Evolutionary conservation across 2,329 filamentous ascomycete species (phyloP), one percentile per base, ranked within the genome.

Genomic region (Penicillium oxalicum): DNA sequence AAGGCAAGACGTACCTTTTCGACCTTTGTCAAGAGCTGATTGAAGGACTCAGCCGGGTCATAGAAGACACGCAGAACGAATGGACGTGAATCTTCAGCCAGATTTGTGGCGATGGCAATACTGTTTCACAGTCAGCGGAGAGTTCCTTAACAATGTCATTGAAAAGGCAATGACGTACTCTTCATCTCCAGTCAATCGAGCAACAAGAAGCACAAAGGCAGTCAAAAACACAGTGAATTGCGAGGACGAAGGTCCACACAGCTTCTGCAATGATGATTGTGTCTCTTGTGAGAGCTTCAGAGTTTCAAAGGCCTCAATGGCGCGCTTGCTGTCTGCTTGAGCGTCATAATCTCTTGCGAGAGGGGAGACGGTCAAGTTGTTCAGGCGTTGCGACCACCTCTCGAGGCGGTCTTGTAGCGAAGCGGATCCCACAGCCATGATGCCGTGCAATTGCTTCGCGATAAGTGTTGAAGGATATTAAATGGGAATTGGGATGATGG

Each of bases 151-250:
- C 24, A 37, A 8, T 11, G 32, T 32, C 26, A 28, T 36, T 9
- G 24, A 26, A 8, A 9, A 36, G 18, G 25, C 8, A 11, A 28
- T 36, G 32, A 44, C 42, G 24, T 25, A 44, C 42, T 76, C 73
- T 53, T 76, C 74, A 50, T 76, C 73, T 13, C 73, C 74, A 11
- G 73, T 75, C 54, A 76, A 60, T 50, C 73, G 69, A 51, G 68
- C 68, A 24, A 73, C 71, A 39, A 76, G 61, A 43, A 73, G 62
- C 2, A 73, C 62, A 40, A 73, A 71, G 18, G 72, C 70, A 24
- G 72, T 67, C 50, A 75, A 56, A 40, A 76, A 63, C 36, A 73
- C 61, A 3, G 66, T 69, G 45, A 74, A 73, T 0, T 61, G 53
- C 4, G 70, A 67, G 13, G 62, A 56, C 28, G 67, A 51, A 41